Evolutionary conservation across 1,284 basidiomycete species (phyloP).

Genomic region (Marasmius oreades): DNA sequence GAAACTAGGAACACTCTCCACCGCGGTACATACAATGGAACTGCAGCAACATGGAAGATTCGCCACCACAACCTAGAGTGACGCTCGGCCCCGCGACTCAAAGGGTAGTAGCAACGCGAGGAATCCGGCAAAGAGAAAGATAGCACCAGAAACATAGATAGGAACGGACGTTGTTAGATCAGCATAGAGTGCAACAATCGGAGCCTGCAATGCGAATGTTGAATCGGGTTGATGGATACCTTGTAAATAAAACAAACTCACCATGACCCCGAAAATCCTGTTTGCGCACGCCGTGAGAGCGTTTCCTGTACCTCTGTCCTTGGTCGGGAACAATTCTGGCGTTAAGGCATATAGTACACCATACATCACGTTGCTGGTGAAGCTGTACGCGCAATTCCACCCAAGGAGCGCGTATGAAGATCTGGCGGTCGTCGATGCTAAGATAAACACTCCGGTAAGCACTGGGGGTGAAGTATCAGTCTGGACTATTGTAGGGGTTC

Average conservation of each 20-base stretch:
- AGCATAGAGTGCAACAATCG: slow-evolving; percentile 70
- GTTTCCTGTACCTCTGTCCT: slow-evolving; percentile 64
- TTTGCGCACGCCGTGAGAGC: slow-evolving; percentile 54
- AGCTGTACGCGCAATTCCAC: slow-evolving; percentile 64
- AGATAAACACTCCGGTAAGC: slow-evolving; percentile 70
- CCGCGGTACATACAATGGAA: no score
- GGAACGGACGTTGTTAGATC: slow-evolving; percentile 65
- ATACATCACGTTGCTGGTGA: slow-evolving; percentile 74
- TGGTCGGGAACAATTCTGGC: slow-evolving; percentile 73
- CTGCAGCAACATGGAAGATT: neutral
- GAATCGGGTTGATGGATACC: slow-evolving; percentile 14
- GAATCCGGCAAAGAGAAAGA: slow-evolving; percentile 64
- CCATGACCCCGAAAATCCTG: slow-evolving; percentile 62
- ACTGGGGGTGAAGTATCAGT: slow-evolving; percentile 30
- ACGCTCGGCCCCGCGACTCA: slow-evolving; percentile 54
- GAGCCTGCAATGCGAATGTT: slow-evolving; percentile 41
- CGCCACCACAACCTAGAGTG: neutral
- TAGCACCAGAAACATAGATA: slow-evolving; percentile 72
- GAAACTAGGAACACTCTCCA: no score
- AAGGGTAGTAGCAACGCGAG: slow-evolving; percentile 73
- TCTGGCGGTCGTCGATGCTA: slow-evolving; percentile 67
- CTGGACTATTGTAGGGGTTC: slow-evolving; percentile 23
- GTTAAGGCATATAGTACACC: slow-evolving; percentile 71
- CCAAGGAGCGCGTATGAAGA: slow-evolving; percentile 64
- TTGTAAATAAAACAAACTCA: slow-evolving; percentile 33